Percentiles rank a stretch among this genome's conserved stretches.
Evolutionary conservation across 2,329 filamentous ascomycete species (phyloP).

Genomic region (Fusarium abutilonis): DNA sequence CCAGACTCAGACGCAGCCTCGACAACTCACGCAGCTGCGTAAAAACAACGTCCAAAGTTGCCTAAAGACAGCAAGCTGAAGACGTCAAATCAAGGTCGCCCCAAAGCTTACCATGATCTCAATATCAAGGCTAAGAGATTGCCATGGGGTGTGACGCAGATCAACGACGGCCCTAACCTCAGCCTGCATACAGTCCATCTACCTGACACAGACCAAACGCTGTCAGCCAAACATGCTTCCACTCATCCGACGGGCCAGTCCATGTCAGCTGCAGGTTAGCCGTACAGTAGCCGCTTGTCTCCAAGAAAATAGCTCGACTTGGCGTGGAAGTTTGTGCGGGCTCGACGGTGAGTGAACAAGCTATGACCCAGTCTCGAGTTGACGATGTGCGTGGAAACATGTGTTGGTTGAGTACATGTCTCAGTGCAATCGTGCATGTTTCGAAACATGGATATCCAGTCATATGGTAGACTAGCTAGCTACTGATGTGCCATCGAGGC

Average conservation of each 20-base stretch:
- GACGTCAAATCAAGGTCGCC: slow-evolving; percentile 1
- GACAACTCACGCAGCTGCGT: slow-evolving; percentile 7
- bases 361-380: slow-evolving; percentile 1
- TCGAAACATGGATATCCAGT: slow-evolving; percentile 11
- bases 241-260: slow-evolving; percentile 1
- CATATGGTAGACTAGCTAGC: neutral
- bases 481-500: neutral
- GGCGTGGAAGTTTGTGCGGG: too few species aligned
- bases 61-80: neutral
- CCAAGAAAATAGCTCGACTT: too few species aligned
- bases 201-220: slow-evolving; percentile 11
- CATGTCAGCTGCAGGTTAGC: slow-evolving; percentile 23
- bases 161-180: slow-evolving; percentile 13
- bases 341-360: slow-evolving; percentile 2
- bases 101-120: slow-evolving; percentile 7
- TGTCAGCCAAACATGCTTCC: slow-evolving; percentile 1
- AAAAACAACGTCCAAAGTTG: slow-evolving; percentile 5
- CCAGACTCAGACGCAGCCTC: neutral
- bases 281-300: neutral
- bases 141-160: slow-evolving; percentile 17
- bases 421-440: neutral
- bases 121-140: slow-evolving; percentile 5
- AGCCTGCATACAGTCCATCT: neutral
- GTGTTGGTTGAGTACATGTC: neutral
- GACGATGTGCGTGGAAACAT: neutral